phyloP scores from a whole-genome alignment of 495 filamentous ascomycete species.

The Ramalina peruviana region DNA sequence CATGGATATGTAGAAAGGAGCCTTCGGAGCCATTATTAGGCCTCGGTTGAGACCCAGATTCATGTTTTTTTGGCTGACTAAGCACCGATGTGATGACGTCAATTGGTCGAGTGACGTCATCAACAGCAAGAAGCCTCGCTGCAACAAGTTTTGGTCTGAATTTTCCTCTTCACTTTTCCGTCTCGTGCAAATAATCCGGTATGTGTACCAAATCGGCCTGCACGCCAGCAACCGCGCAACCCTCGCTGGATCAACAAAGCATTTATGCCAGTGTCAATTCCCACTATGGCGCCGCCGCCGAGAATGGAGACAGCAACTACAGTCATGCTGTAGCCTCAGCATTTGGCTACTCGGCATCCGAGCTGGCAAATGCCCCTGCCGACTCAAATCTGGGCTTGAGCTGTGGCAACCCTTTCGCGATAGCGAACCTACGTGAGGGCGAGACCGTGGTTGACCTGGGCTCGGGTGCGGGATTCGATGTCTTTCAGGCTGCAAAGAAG shows the following conservation, averaged over 20 bases:
- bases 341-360: slow-evolving; percentile 44
- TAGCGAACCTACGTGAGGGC: slow-evolving; percentile 40
- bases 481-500: slow-evolving; percentile 43
- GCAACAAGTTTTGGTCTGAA: no score
- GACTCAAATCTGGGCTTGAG: slow-evolving; percentile 50
- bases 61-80: no score
- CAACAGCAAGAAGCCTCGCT: no score
- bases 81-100: no score
- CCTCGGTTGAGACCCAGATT: no score
- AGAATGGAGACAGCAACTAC: slow-evolving; percentile 14
- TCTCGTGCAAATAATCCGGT: no score
- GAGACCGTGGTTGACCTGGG: slow-evolving; percentile 52
- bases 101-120: no score
- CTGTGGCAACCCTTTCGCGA: slow-evolving; percentile 50
- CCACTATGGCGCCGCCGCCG: slow-evolving; percentile 25
- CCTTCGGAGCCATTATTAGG: no score
- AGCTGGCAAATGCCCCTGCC: slow-evolving; percentile 39
- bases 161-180: no score
- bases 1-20: no score
- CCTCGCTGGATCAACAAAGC: neutral
- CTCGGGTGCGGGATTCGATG: slow-evolving; percentile 49
- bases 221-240: neutral
- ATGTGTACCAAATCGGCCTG: neutral
- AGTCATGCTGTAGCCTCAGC: slow-evolving; percentile 37
- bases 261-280: slow-evolving; percentile 27